Evolutionary conservation across 352 stramenopile species (phyloP).

Genomic region (Pythium graminicola): DNA sequence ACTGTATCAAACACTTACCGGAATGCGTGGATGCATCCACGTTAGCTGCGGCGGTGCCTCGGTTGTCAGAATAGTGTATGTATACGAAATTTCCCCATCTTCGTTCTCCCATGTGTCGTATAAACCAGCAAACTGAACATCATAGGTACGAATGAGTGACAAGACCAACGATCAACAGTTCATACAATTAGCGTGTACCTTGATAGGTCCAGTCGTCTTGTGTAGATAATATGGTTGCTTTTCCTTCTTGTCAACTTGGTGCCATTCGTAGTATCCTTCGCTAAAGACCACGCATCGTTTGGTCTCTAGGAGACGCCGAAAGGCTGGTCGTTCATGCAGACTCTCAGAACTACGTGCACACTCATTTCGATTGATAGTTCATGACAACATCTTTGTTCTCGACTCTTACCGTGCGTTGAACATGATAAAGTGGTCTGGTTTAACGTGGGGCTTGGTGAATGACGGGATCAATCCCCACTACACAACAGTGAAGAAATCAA

Average conservation of each 20-base stretch:
- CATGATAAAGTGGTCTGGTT: conserved; percentile 81
- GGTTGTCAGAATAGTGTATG: conserved; percentile 87
- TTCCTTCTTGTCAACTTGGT: conserved; percentile 76
- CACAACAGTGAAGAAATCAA: not conserved
- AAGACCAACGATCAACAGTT: not conserved
- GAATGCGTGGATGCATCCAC: conserved; percentile 86
- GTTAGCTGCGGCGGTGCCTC: conserved; percentile 48
- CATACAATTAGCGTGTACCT: conserved; percentile 25
- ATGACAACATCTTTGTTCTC: not conserved
- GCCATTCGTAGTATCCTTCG: conserved; percentile 91
- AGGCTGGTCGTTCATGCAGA: conserved; percentile 62
- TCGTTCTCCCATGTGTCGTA: conserved; percentile 79
- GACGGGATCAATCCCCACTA: conserved; percentile 80
- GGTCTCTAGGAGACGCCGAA: conserved; percentile 59
- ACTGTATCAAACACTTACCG: conserved; percentile 26
- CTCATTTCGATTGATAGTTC: not conserved
- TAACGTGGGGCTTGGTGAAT: conserved; percentile 68
- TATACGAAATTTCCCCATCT: conserved; percentile 60
- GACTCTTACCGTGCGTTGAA: conserved; percentile 71
- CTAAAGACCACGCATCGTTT: conserved; percentile 79
- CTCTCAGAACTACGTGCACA: conserved; percentile 47
- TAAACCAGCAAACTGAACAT: conserved; percentile 81
- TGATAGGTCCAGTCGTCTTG: conserved; percentile 35
- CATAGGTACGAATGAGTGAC: not conserved
- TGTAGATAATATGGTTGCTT: conserved; percentile 90